Evolutionary conservation across 2,329 filamentous ascomycete genomes (phyloP).

Genomic region (Cryphonectria radicalis): DNA sequence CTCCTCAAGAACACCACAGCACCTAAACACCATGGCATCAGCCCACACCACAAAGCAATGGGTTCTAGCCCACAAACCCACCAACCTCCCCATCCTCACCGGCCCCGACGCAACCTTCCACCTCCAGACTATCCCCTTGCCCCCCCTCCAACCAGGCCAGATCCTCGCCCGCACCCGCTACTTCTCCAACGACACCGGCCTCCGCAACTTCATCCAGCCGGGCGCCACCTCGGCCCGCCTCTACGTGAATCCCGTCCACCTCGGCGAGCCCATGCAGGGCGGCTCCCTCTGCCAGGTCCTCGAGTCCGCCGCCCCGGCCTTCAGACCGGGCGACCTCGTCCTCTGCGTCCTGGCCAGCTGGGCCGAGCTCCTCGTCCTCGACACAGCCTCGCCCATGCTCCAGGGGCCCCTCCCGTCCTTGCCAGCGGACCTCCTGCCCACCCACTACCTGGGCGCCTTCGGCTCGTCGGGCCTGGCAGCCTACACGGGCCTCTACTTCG

Average conservation of each 20-base stretch:
- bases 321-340: slow-evolving; percentile 34
- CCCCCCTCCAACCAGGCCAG: slow-evolving; percentile 34
- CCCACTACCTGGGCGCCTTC: slow-evolving; percentile 37
- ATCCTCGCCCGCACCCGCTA: slow-evolving; percentile 34
- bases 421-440: slow-evolving; percentile 33
- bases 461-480: slow-evolving; percentile 46
- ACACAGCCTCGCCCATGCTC: slow-evolving; percentile 23
- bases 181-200: slow-evolving; percentile 39
- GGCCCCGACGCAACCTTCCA: slow-evolving; percentile 38
- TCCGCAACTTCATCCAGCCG: slow-evolving; percentile 37
- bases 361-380: slow-evolving; percentile 36
- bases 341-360: slow-evolving; percentile 36
- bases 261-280: slow-evolving; percentile 36
- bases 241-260: slow-evolving; percentile 35
- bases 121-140: slow-evolving; percentile 34
- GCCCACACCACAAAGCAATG: slow-evolving; percentile 35
- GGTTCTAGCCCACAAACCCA: slow-evolving; percentile 36
- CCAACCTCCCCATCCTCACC: slow-evolving; percentile 33
- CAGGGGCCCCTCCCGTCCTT: slow-evolving; percentile 31
- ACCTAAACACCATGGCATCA: background rate
- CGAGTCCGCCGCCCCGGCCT: slow-evolving; percentile 33
- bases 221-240: slow-evolving; percentile 35
- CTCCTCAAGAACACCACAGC: background rate
- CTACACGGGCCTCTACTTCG: slow-evolving; percentile 47
- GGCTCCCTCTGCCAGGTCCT: slow-evolving; percentile 37